Evolutionary conservation across 768 basidiomycete genomes (phyloP).

Genomic region (Suillus placidus): DNA sequence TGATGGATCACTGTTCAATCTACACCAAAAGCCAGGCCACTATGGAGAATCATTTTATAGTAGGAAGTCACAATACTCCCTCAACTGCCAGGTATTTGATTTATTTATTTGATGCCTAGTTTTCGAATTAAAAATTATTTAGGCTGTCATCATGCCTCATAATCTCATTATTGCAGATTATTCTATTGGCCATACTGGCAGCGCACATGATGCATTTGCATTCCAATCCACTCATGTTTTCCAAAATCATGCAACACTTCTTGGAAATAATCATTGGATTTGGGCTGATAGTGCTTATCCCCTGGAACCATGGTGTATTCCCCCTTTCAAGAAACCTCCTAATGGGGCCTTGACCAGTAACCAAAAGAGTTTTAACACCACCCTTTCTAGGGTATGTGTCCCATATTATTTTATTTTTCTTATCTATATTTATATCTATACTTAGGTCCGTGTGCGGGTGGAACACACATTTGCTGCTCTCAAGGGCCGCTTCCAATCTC

Average conservation of each 20-base stretch:
- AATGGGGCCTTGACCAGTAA: not conserved
- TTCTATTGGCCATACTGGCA: constrained; percentile 9
- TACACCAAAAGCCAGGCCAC: constrained; percentile 11
- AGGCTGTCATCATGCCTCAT: constrained; percentile 11
- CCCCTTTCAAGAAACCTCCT: constrained; percentile 17
- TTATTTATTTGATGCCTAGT: not conserved
- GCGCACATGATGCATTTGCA: constrained; percentile 12
- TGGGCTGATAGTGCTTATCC: constrained; percentile 10
- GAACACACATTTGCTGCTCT: constrained; percentile 11
- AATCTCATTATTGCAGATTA: constrained; percentile 11
- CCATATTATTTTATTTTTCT: not conserved
- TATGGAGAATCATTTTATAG: constrained; percentile 15
- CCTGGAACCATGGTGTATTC: constrained; percentile 3
- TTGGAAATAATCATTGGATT: constrained; percentile 14
- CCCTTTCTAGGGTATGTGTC: constrained; percentile 5
- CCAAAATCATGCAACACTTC: not conserved
- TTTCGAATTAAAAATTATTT: not conserved
- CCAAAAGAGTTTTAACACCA: constrained; percentile 1
- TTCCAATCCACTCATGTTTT: constrained; percentile 7
- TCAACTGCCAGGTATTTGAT: constrained; percentile 18
- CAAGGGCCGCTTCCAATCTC: constrained; percentile 8
- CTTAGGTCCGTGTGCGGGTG: constrained; percentile 1
- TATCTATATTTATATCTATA: too few species aligned
- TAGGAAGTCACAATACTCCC: constrained; percentile 21
- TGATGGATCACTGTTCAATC: constrained; percentile 36